Evolutionary conservation across 1,284 basidiomycete genomes (phyloP), one percentile per base, ranked within the genome.

Genomic region (Heliocybe sulcata): DNA sequence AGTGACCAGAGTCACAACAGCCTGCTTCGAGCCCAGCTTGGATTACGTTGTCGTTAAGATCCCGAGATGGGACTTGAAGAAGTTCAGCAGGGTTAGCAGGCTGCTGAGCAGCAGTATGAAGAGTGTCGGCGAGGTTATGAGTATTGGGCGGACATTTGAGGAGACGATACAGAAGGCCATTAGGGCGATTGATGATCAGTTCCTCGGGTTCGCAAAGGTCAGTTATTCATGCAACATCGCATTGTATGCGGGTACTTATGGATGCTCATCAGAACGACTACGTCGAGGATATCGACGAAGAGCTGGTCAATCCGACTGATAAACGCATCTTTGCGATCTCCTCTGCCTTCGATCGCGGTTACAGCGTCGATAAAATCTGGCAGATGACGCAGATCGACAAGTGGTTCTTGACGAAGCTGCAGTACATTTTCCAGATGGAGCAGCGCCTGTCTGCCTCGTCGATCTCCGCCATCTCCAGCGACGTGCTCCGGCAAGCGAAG

Each of bases 1-100:
- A 29, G 96, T 98, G 58, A 98, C 97, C 54, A 95, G 94, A 70
- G 87, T 94, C 60, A 99, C 96, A 3, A 90, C 86, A 33, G 96
- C 96, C 9, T 99, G 97, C 77, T 99, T 99, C 71, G 97, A 99
- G 75, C 96, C 95, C 12, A 92, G 89, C 64, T 81, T 99, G 75
- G 96, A 99, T 72, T 98, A 99, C 69, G 86, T 92, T 59, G 94
- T 98, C 51, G 94, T 97, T 68, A 99, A 99, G 79, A 98, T 99
- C 66, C 96, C 96, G 54, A 88, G 95, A 60, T 99, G 96, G 96
- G 96, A 99, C 73, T 76, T 98, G 67, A 96, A 96, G 72, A 99
- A 99, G 81, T 99, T 99, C 75, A 92, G 70, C 64, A 84, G 94
- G 47, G 94, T 98, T 62, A 94, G 90, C 68, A 83, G 85, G 56